These are phyloP conservation scores for Solanum lycopersicoides DNA, from an alignment of 257 asterid species.

Conservation along the genomic window DNA sequence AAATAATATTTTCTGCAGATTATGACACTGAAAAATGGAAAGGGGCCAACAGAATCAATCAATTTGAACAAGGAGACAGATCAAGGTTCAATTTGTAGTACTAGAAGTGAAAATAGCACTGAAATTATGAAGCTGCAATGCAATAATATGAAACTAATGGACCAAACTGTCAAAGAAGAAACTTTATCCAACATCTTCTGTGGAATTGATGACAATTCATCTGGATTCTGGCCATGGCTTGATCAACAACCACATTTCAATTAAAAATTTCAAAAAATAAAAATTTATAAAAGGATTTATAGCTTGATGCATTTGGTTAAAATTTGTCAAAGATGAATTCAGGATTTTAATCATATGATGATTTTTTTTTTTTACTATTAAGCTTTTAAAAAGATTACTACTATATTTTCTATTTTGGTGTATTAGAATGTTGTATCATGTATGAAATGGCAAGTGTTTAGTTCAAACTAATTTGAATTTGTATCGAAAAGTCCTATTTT, in stretches of 20 bases:
- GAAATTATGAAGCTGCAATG: slow-evolving; percentile 35
- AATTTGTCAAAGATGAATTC: background rate
- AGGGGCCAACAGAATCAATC: slow-evolving; percentile 61
- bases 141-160: background rate
- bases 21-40: slow-evolving; percentile 76
- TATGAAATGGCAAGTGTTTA: background rate
- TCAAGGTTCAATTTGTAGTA: slow-evolving; percentile 63
- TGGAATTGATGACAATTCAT: slow-evolving; percentile 73
- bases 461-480: background rate
- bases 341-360: background rate
- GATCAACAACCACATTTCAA: slow-evolving; percentile 62
- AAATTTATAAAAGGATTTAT: background rate
- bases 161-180: slow-evolving; percentile 55
- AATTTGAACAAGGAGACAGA: slow-evolving; percentile 91
- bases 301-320: background rate
- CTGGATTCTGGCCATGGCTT: slow-evolving; percentile 93
- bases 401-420: background rate
- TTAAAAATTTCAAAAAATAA: background rate
- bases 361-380: background rate
- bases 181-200: slow-evolving; percentile 65
- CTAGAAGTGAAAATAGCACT: slow-evolving; percentile 80
- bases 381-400: background rate
- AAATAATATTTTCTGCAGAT: slow-evolving; percentile 29
- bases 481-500: background rate
- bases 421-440: background rate